Evolutionary conservation across 192 early-diverging fungal genomes (phyloP).

Genomic region (Obelidium mucronatum): DNA sequence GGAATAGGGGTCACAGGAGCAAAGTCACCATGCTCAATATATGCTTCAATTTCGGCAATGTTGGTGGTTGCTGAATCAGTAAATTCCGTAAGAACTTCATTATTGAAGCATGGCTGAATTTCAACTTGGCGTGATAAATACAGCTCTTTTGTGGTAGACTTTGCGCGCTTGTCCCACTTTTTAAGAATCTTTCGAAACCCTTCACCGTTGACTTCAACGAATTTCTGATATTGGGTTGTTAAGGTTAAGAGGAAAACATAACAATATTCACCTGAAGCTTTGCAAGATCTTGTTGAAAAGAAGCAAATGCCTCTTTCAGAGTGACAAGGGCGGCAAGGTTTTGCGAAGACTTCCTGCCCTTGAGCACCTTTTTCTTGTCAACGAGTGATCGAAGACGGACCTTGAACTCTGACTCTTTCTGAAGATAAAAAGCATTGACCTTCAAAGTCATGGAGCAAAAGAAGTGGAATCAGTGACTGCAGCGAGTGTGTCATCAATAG

Average conservation of each 20-base stretch:
- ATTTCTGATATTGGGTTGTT: conserved; percentile 69
- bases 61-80: conserved; percentile 81
- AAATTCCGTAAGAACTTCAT: conserved; percentile 87
- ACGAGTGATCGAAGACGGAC: conserved; percentile 79
- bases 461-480: not conserved
- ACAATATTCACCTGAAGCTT: conserved; percentile 83
- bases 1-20: not conserved
- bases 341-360: conserved; percentile 44
- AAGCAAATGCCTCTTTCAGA: conserved; percentile 87
- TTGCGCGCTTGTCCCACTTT: conserved; percentile 99
- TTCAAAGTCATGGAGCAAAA: conserved; percentile 36
- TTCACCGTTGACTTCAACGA: conserved; percentile 94
- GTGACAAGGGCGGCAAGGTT: conserved; percentile 68
- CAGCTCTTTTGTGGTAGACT: conserved; percentile 96
- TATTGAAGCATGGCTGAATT: conserved; percentile 97
- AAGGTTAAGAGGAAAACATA: not conserved
- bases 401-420: conserved; percentile 94
- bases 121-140: conserved; percentile 97
- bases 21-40: conserved; percentile 35
- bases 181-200: conserved; percentile 99
- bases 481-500: not conserved
- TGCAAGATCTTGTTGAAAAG: conserved; percentile 91
- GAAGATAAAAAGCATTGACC: conserved; percentile 96
- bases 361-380: conserved; percentile 53
- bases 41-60: conserved; percentile 75